Base-by-base conservation (phyloP, 129 eudicot genomes). In the Chrysanthemum lavandulifolium region DNA sequence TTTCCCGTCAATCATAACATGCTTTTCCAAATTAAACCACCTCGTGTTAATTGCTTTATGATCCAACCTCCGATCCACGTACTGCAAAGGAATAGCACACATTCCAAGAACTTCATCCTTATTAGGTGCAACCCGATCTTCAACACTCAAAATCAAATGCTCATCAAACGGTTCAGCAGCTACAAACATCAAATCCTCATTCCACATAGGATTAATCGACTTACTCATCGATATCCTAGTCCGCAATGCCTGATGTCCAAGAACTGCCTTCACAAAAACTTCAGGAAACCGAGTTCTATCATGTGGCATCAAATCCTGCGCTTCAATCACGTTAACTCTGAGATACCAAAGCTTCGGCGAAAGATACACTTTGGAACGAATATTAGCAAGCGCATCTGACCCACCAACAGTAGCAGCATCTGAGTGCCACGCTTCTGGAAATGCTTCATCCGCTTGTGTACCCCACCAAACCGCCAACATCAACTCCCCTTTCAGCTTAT, bases 381-480 rank as follows among this genome's bases (percentile, higher is more conserved):
- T 82, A 40, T 82, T 84, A 10, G 78, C 76, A 53, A 84, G 84
- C 1, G 84, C 92, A 31, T 87, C 92, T 3, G 84, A 67, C 3
- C 92, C 92, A 69, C 81, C 81, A 81, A 79, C 92, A 23, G 85
- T 61, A 18, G 88, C 91, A 72, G 91, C 91, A 63, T 86, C 91
- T 0, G 91, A 83, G 81, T 86, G 91, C 91, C 91, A 86, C 36
- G 91, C 87, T 23, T 86, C 88, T 0, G 91, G 86, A 23, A 86
- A 86, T 12, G 88, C 91, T 81, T 83, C 91, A 64, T 86, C 90
- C 0, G 87, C 90, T 68, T 86, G 90, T 0, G 85, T 86, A 61
- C 90, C 90, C 91, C 83, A 80, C 91, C 91, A 86, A 21, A 86
- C 88, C 1, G 91, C 91, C 13, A 86, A 49, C 91, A 86, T 86